phyloP scores from a whole-genome alignment of 805 yeast species.

The Nakazawaea ishiwadae region DNA sequence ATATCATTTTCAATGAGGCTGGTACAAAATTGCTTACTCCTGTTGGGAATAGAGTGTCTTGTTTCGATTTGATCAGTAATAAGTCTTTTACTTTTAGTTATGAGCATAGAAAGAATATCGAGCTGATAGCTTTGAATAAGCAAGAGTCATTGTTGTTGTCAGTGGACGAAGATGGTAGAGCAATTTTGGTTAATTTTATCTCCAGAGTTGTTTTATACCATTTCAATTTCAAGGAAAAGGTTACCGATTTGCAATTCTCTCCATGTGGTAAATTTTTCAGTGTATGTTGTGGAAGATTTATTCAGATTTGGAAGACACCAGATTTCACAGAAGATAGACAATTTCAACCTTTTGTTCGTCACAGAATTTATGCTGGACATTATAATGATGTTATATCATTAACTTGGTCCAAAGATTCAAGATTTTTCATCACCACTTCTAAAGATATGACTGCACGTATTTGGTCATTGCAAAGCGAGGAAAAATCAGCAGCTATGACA shows the following conservation, averaged over 20 bases:
- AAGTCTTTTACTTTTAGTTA: conserved; percentile 85
- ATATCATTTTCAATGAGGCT: conserved; percentile 77
- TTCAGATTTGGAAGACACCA: conserved; percentile 95
- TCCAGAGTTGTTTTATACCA: conserved; percentile 86
- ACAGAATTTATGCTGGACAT: conserved; percentile 90
- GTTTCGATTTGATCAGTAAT: conserved; percentile 80
- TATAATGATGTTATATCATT: conserved; percentile 73
- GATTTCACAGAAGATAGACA: conserved; percentile 76
- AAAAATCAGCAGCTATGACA: conserved; percentile 74
- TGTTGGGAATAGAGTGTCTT: conserved; percentile 89
- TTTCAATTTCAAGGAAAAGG: conserved; percentile 84
- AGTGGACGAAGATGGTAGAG: conserved; percentile 90
- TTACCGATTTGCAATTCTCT: conserved; percentile 72
- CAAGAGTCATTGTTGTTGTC: conserved; percentile 78
- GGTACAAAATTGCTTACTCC: conserved; percentile 84
- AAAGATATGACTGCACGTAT: conserved; percentile 87
- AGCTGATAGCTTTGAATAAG: conserved; percentile 73
- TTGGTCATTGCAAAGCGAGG: conserved; percentile 69
- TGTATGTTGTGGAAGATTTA: conserved; percentile 71
- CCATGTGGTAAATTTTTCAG: conserved; percentile 90
- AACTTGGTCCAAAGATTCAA: conserved; percentile 87
- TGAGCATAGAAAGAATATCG: conserved; percentile 85
- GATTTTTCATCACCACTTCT: conserved; percentile 81
- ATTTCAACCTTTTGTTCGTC: conserved; percentile 93
- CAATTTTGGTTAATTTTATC: conserved; percentile 80